Percentiles rank a stretch among this genome's conserved stretches.
These are phyloP conservation scores for Zygoascus biomembranicola DNA, from an alignment of 805 yeast genomes.

Conservation along the genomic window DNA sequence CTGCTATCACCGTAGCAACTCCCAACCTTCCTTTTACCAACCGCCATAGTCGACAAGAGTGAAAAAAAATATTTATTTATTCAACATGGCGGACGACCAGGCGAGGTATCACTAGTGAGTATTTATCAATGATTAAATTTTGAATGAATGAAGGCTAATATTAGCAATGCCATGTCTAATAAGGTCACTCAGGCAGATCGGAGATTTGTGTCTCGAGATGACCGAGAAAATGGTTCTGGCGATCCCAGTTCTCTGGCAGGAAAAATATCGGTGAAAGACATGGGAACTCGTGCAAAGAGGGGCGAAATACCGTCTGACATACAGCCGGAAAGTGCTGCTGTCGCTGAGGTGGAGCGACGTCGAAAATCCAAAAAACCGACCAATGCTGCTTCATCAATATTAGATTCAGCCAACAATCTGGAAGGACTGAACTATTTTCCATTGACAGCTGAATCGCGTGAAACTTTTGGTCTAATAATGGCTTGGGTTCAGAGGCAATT, in stretches of 20 bases:
- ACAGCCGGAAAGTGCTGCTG: not conserved
- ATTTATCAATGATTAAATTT: not conserved
- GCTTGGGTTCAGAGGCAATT: constrained; percentile 48
- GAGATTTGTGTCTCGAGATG: constrained; percentile 38
- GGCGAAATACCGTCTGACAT: constrained; percentile 6
- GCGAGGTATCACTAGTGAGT: not conserved
- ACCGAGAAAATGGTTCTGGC: constrained; percentile 25
- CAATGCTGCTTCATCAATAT: constrained; percentile 19
- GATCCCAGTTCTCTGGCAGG: constrained; percentile 71
- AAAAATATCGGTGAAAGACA: constrained; percentile 53
- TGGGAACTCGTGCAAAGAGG: constrained; percentile 47
- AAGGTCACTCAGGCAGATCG: constrained; percentile 58
- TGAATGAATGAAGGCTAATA: not conserved
- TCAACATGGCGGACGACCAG: not conserved
- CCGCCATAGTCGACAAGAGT: too few species aligned
- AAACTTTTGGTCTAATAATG: constrained; percentile 48
- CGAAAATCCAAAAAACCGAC: not conserved
- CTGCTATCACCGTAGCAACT: too few species aligned
- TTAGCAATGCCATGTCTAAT: constrained; percentile 46
- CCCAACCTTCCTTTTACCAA: too few species aligned
- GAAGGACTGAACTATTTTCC: constrained; percentile 60
- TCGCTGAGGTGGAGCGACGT: constrained; percentile 4
- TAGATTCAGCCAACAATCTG: constrained; percentile 28
- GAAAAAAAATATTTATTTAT: not conserved
- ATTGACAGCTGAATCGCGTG: constrained; percentile 42